These are phyloP conservation scores for Penicillium parvum DNA, from an alignment of 495 filamentous ascomycete species.

Conservation along the genomic window DNA sequence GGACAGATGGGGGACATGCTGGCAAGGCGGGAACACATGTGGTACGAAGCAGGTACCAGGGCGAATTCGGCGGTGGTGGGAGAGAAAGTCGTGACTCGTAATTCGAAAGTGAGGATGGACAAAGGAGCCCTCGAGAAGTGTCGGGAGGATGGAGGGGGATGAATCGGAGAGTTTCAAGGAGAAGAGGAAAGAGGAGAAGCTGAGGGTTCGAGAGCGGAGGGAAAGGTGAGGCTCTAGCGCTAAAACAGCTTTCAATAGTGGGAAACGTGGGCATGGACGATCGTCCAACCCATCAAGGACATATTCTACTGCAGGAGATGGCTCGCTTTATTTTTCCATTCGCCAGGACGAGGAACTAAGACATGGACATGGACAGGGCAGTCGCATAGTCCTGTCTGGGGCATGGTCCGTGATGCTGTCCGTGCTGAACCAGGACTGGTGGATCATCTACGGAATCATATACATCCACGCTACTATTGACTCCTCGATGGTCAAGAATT, in stretches of 20 bases:
- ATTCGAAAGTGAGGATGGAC: not conserved
- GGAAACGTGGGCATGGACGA: not conserved
- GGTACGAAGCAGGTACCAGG: constrained; percentile 6
- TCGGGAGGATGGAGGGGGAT: not conserved
- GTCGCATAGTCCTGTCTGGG: too few species aligned
- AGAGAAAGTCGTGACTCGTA: too few species aligned
- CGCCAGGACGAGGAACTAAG: not conserved
- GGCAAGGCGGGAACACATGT: constrained; percentile 2
- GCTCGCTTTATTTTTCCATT: not conserved
- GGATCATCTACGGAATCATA: too few species aligned
- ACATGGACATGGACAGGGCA: too few species aligned
- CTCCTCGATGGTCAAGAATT: too few species aligned
- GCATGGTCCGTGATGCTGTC: constrained; percentile 30
- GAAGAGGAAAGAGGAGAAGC: not conserved
- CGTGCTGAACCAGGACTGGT: constrained; percentile 20
- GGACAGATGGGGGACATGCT: not conserved
- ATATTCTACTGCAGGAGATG: constrained; percentile 9
- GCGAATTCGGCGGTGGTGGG: not conserved
- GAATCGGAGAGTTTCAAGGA: not conserved
- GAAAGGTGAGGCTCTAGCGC: constrained; percentile 9
- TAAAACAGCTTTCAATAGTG: not conserved
- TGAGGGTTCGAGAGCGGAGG: constrained; percentile 5
- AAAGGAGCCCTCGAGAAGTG: not conserved
- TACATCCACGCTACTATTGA: too few species aligned
- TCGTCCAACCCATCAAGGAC: too few species aligned